Evolutionary conservation across 2,329 filamentous ascomycete species (phyloP).

Genomic region (Exophiala spinifera): DNA sequence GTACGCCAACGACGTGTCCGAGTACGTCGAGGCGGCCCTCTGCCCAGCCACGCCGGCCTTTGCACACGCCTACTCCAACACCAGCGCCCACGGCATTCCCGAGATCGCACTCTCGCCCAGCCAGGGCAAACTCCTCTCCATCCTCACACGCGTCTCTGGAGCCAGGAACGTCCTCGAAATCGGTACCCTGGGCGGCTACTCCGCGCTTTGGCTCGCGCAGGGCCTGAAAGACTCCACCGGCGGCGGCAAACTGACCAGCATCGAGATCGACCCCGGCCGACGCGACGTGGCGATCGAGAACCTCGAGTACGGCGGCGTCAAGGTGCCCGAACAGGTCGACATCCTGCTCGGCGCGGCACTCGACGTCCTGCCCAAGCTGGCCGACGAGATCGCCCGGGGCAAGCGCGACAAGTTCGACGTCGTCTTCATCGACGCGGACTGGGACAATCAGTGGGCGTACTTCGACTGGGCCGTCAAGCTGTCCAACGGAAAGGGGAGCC

Average conservation of each 20-base stretch:
- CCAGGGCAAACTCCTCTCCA: slow-evolving; percentile 41
- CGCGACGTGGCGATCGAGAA: slow-evolving; percentile 49
- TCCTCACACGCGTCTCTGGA: slow-evolving; percentile 37
- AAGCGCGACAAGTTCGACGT: slow-evolving; percentile 47
- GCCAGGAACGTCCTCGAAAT: slow-evolving; percentile 50
- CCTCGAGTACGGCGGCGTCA: slow-evolving; percentile 39
- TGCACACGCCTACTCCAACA: slow-evolving; percentile 15
- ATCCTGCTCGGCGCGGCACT: slow-evolving; percentile 46
- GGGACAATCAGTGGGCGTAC: slow-evolving; percentile 49
- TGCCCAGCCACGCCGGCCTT: neutral
- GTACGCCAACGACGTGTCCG: neutral
- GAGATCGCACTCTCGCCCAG: slow-evolving; percentile 38
- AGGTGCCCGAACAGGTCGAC: slow-evolving; percentile 40
- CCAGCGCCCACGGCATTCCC: slow-evolving; percentile 9
- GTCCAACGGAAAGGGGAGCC: slow-evolving; percentile 37
- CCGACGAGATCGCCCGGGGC: slow-evolving; percentile 39
- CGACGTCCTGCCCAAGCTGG: slow-evolving; percentile 43
- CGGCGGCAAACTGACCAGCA: slow-evolving; percentile 46
- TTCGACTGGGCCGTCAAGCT: slow-evolving; percentile 48
- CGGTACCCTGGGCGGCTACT: slow-evolving; percentile 56
- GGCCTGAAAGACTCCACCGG: slow-evolving; percentile 32
- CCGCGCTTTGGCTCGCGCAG: slow-evolving; percentile 52
- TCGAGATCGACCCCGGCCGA: slow-evolving; percentile 50
- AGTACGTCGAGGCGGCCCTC: slow-evolving; percentile 1
- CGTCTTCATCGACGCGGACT: slow-evolving; percentile 55